phyloP scores from a whole-genome alignment of 228 moss, liverwort and hornwort species.

The Sphagnum fallax region DNA sequence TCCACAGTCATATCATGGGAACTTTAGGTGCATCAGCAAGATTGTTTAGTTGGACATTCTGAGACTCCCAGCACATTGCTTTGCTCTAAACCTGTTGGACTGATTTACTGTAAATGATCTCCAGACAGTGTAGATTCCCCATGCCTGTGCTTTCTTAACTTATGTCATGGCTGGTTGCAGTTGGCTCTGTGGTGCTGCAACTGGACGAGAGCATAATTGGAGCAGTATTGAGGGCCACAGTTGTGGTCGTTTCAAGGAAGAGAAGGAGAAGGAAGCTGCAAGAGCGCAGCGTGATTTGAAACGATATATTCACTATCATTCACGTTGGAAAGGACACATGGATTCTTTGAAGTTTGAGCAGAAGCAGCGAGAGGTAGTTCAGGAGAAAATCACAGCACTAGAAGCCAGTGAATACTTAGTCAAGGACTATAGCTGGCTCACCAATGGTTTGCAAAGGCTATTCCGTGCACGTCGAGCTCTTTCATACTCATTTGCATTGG shows the following conservation, averaged over 20 bases:
- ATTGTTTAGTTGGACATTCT: no score
- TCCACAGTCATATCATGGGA: no score
- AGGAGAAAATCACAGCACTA: constrained; percentile 58
- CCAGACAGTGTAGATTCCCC: no score
- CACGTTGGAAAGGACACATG: constrained; percentile 99
- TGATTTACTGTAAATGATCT: no score
- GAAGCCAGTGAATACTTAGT: constrained; percentile 94
- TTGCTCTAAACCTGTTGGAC: no score
- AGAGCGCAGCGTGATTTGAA: constrained; percentile 94
- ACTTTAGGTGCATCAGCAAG: no score
- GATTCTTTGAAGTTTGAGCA: constrained; percentile 94
- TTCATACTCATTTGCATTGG: constrained; percentile 93
- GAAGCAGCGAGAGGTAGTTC: constrained; percentile 73
- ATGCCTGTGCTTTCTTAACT: not conserved
- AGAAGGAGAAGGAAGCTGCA: constrained; percentile 96
- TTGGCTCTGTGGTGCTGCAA: constrained; percentile 97
- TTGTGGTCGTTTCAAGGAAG: constrained; percentile 94
- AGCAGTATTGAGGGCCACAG: constrained; percentile 98
- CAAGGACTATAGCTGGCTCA: constrained; percentile 99
- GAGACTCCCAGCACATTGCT: no score
- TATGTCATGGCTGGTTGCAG: constrained; percentile 31
- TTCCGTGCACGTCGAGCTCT: constrained; percentile 89
- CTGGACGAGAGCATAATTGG: constrained; percentile 99
- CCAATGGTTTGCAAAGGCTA: constrained; percentile 85
- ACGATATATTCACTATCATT: constrained; percentile 96